phyloP scores from a whole-genome alignment of 2,329 filamentous ascomycete species.

The Cladosporium oxysporum region DNA sequence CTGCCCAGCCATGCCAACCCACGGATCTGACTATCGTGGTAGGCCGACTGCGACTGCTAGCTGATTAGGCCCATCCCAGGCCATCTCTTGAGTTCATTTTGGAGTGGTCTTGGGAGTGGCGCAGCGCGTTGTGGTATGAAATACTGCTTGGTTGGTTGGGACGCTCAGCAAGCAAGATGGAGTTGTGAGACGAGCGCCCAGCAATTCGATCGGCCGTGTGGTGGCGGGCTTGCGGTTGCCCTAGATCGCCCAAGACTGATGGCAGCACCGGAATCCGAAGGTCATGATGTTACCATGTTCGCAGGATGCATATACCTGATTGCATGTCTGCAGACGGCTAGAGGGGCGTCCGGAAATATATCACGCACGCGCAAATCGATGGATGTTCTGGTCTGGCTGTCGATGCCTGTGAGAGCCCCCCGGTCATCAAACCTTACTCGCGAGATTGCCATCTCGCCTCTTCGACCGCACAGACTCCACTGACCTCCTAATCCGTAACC shows the following conservation, averaged over 20 bases:
- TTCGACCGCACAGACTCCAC: conserved; percentile 5
- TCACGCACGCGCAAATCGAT: not conserved
- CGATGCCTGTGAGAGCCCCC: not conserved
- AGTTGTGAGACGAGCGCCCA: conserved; percentile 1
- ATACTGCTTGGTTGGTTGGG: conserved; percentile 4
- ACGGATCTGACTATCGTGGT: not conserved
- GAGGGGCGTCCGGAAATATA: not conserved
- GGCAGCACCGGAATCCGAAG: not conserved
- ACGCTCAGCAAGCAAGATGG: not conserved
- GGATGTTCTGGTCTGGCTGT: not conserved
- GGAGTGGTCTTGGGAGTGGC: conserved; percentile 18
- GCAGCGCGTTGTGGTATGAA: conserved; percentile 10
- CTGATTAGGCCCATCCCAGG: not conserved
- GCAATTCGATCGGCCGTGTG: not conserved
- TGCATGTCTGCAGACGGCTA: not conserved
- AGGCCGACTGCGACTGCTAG: conserved; percentile 7
- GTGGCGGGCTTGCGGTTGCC: not conserved
- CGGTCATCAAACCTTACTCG: conserved; percentile 1
- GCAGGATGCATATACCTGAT: not conserved
- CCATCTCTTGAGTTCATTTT: conserved; percentile 14
- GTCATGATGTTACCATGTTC: not conserved
- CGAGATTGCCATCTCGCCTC: conserved; percentile 7
- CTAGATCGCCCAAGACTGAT: not conserved
- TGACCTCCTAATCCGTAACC: not conserved
- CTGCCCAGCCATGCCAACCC: conserved; percentile 13